Base-by-base conservation (phyloP, 192 early-diverging fungal species). In the Phycomyces blakesleeanus region DNA sequence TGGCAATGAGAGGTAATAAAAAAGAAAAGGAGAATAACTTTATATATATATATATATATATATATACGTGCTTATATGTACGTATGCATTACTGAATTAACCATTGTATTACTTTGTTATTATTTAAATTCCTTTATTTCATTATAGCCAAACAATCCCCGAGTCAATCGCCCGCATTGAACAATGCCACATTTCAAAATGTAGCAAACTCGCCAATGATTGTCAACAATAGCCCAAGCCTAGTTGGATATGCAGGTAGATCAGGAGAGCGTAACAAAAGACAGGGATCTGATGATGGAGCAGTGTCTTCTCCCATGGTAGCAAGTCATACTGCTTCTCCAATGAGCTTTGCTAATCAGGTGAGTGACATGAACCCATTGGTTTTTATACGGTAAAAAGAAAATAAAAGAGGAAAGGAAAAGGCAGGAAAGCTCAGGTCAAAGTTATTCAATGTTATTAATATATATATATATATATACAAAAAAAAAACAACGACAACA, bases 1-100 rank as follows among this genome's bases (percentile, higher is more conserved):
- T 72, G 64, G 54, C 63, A 39, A 64, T 66, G 59, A 65, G 66
- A 18, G 25, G 66, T 61, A 50, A 57, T 67, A 59, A 26, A 38
- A 29, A 26, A n/a, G n/a, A n/a, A n/a, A n/a, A n/a, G n/a, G n/a
- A n/a, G n/a, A n/a, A n/a, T n/a, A n/a, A n/a, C n/a, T n/a, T n/a
- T n/a, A n/a, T n/a, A n/a, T n/a, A n/a, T n/a, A n/a, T n/a, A n/a
- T n/a, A n/a, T n/a, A n/a, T n/a, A n/a, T n/a, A n/a, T n/a, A n/a
- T n/a, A n/a, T n/a, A n/a, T n/a, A n/a, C n/a, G n/a, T n/a, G n/a
- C n/a, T n/a, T n/a, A n/a, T n/a, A n/a, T n/a, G n/a, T n/a, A n/a
- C n/a, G n/a, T n/a, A n/a, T n/a, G n/a, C n/a, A n/a, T n/a, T n/a
- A n/a, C n/a, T n/a, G n/a, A n/a, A n/a, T n/a, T n/a, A n/a, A n/a